Conservation (phyloP, 441 rosid species). For the Pelargonium australe region DNA sequence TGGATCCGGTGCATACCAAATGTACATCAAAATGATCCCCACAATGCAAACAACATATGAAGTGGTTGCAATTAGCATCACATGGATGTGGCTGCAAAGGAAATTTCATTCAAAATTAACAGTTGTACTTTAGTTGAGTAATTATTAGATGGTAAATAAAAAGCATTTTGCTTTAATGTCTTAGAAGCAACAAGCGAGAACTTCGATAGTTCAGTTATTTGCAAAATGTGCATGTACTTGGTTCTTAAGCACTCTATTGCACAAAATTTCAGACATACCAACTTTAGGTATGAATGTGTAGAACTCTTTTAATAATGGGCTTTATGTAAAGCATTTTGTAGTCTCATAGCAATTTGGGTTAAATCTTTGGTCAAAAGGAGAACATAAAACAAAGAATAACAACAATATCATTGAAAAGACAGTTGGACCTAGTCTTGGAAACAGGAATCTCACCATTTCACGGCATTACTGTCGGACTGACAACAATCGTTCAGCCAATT, state of each 20-base stretch:
- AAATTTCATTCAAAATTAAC: constrained; percentile 14
- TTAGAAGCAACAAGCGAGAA: background rate
- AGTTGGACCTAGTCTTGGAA: background rate
- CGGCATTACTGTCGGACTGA: constrained; percentile 48
- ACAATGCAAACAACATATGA: constrained; percentile 67
- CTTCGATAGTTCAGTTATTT: background rate
- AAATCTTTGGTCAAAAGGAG: background rate
- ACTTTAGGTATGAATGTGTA: background rate
- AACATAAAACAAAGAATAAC: background rate
- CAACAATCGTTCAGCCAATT: constrained; percentile 82
- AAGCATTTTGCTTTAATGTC: background rate
- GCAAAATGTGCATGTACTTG: background rate
- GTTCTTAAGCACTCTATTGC: background rate
- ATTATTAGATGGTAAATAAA: background rate
- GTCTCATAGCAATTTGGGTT: background rate
- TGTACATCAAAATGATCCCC: constrained; percentile 86
- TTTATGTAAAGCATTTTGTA: background rate
- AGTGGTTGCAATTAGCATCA: constrained; percentile 59
- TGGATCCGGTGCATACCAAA: constrained; percentile 83
- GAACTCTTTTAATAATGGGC: background rate
- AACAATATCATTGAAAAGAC: background rate
- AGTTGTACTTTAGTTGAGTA: background rate
- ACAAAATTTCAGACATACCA: background rate
- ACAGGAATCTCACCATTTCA: constrained; percentile 57
- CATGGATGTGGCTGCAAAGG: constrained; percentile 59